Base-by-base conservation (phyloP, 148 eudicot genomes). In the Persicaria maculosa region DNA sequence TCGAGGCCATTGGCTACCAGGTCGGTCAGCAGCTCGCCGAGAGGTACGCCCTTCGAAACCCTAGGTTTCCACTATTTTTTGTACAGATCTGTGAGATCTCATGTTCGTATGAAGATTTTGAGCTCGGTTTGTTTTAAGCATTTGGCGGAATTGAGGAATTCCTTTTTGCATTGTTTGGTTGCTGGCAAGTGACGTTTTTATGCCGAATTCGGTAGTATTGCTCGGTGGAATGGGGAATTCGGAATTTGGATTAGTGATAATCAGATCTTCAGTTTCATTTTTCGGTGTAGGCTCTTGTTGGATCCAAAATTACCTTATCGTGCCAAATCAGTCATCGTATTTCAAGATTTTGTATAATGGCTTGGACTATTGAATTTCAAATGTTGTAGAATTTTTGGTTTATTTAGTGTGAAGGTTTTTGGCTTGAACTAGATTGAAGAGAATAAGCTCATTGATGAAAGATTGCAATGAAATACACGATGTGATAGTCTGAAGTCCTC, bases 11-110 rank as follows among this genome's bases (percentile, higher is more conserved):
- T 59, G 97, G 97, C 64, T 95, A 79, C 61, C 97, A 95, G 78
- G 97, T 95, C 79, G 98, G 98, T 58, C 98, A 90, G 75, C 97
- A 92, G 76, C 92, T 95, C 78, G 86, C 92, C 45, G 98, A 95
- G 74, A 87, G 97, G 98, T 95, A 57, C 2, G 5, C 46, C 46
- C 73, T 71, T 47, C n/a, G 11, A 40, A 65, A 65, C 70, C 70
- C 70, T 43, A 65, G 11, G 6, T 40, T 65, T 15, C 70, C 68
- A 1, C 44, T 10, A 57, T 11, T 62, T 7, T 62, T 10, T 25
- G n/a, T 36, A 40, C 31, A 65, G 70, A 65, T 40, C 47, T 65
- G 43, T 65, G 46, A 36, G 46, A 8, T 19, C 14, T 22, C 65
- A 59, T 59, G 65, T 19, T 19, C 31, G 9, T 52, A 52, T 15